Evolutionary conservation across 140 eudicot genomes (phyloP).

Genomic region (Bidens hawaiensis): DNA sequence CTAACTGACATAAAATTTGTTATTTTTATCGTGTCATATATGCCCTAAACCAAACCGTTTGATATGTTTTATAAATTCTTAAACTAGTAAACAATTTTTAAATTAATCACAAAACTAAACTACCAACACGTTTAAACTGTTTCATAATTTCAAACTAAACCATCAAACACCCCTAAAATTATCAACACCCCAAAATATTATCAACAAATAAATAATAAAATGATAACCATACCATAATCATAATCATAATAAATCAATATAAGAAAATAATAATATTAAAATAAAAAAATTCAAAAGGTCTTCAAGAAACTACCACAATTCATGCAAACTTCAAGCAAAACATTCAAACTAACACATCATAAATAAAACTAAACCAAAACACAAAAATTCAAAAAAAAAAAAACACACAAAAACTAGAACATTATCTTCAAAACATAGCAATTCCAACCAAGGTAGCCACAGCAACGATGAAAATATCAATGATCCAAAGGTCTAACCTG

Average conservation of each 20-base stretch:
- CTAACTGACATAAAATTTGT: too few relatives aligned
- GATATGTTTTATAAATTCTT: too few relatives aligned
- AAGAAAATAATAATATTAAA: background rate
- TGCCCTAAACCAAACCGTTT: too few relatives aligned
- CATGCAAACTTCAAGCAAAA: background rate
- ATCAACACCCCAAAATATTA: background rate
- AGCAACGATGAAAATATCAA: background rate
- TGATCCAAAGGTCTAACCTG: background rate
- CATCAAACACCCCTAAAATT: too few relatives aligned
- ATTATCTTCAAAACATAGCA: constrained; percentile 3
- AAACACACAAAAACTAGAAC: background rate
- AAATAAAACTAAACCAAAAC: background rate
- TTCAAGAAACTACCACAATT: background rate
- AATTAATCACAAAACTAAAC: too few relatives aligned
- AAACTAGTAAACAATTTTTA: too few relatives aligned
- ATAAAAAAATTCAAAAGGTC: background rate
- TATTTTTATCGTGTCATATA: too few relatives aligned
- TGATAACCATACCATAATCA: background rate
- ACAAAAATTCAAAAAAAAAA: background rate
- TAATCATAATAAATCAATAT: background rate
- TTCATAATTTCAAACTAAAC: background rate
- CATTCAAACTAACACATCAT: constrained; percentile 10
- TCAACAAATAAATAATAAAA: background rate
- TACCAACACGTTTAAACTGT: background rate
- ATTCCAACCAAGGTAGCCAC: constrained; percentile 10